phyloP scores from a whole-genome alignment of 495 filamentous ascomycete genomes.

The Xylaria venustula region DNA sequence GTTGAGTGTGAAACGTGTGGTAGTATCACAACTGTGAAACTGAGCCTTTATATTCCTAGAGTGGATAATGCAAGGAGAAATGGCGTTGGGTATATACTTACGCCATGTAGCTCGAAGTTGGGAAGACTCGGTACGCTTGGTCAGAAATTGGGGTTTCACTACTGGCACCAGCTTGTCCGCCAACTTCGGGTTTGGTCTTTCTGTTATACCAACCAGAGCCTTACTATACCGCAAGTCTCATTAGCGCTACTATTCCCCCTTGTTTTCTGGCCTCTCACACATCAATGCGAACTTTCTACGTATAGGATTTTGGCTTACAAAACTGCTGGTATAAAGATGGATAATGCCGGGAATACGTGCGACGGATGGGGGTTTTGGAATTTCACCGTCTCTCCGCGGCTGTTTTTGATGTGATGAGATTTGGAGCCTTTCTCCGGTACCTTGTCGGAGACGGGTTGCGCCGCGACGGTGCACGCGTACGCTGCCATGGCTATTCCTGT shows the following conservation, averaged over 20 bases:
- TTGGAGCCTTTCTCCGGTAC: constrained; percentile 25
- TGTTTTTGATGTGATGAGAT: constrained; percentile 36
- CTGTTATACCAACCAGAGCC: not conserved
- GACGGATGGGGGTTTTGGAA: constrained; percentile 40
- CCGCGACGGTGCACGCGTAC: constrained; percentile 28
- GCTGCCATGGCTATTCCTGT: constrained; percentile 22
- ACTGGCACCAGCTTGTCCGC: constrained; percentile 65
- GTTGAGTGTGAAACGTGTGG: not conserved
- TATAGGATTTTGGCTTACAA: constrained; percentile 12
- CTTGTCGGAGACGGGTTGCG: constrained; percentile 11
- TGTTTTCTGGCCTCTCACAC: too few species aligned
- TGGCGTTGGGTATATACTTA: not conserved
- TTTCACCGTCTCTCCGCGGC: constrained; percentile 29
- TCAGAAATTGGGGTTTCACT: constrained; percentile 67
- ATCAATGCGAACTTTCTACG: not conserved
- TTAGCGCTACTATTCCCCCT: not conserved
- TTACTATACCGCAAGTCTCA: not conserved
- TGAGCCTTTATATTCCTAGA: too few species aligned
- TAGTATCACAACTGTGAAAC: too few species aligned
- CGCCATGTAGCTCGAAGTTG: constrained; percentile 85
- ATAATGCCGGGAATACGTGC: constrained; percentile 8
- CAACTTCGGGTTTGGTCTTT: constrained; percentile 50
- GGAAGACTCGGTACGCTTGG: constrained; percentile 49
- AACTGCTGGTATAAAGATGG: not conserved
- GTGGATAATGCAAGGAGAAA: too few species aligned